These are phyloP conservation scores for Inga laurina DNA, from an alignment of 306 rosid species.

Conservation along the genomic window DNA sequence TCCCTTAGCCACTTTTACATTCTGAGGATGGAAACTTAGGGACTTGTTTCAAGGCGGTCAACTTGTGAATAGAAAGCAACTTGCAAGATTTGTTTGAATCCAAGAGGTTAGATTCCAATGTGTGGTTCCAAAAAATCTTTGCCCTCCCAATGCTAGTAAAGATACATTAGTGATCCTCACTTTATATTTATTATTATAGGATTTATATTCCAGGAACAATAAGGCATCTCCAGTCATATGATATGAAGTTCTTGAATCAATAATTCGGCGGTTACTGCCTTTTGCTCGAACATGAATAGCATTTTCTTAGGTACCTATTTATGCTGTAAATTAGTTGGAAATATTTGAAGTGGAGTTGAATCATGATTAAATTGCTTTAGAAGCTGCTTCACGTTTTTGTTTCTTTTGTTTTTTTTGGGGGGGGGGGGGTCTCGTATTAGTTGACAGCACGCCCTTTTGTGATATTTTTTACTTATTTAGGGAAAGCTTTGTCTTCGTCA, in stretches of 20 bases:
- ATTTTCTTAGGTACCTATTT: constrained; percentile 13
- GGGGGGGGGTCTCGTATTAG: too few species aligned
- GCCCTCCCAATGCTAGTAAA: too few species aligned
- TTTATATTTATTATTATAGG: too few species aligned
- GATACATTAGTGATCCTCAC: too few species aligned
- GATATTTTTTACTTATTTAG: neutral
- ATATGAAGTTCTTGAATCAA: neutral
- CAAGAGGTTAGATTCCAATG: too few species aligned
- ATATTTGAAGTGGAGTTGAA: neutral
- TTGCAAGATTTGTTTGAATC: too few species aligned
- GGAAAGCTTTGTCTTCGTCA: neutral
- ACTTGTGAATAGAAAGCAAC: too few species aligned
- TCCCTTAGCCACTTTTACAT: neutral
- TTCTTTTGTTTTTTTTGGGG: too few species aligned
- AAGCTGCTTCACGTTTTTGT: neutral
- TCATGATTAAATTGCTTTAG: neutral
- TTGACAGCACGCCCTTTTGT: neutral
- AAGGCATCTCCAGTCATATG: neutral
- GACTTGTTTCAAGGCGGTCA: too few species aligned
- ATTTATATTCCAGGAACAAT: too few species aligned
- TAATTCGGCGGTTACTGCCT: neutral
- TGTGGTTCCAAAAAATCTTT: too few species aligned
- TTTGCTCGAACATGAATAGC: neutral
- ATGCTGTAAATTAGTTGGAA: neutral
- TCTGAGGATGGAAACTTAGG: too few species aligned